Evolutionary conservation across 352 stramenopile species (phyloP).

Genomic region (Phytophthora macrochlamydospora): DNA sequence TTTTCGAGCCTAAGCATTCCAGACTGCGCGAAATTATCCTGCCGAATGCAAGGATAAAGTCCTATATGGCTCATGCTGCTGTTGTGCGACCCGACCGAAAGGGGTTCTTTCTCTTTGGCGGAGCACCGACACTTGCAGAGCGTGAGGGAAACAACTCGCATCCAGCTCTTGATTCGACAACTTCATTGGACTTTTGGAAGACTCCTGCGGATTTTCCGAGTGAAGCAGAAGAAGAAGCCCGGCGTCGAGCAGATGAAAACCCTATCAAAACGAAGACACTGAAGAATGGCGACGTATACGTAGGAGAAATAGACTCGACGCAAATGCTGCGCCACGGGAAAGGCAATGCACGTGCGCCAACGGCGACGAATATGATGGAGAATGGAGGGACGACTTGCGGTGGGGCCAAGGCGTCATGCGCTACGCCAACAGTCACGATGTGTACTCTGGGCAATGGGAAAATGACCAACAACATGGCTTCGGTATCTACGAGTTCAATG

Average conservation of each 20-base stretch:
- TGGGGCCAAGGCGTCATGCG: slow-evolving; percentile 59
- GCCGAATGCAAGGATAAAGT: slow-evolving; percentile 40
- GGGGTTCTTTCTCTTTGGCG: slow-evolving; percentile 69
- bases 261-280: slow-evolving; percentile 53
- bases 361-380: slow-evolving; percentile 68
- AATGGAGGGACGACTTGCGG: slow-evolving; percentile 58
- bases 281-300: slow-evolving; percentile 73
- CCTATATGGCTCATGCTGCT: slow-evolving; percentile 53
- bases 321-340: slow-evolving; percentile 54
- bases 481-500: slow-evolving; percentile 48
- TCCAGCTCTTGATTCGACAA: slow-evolving; percentile 44
- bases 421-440: slow-evolving; percentile 46
- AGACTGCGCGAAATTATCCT: slow-evolving; percentile 33
- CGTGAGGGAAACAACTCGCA: slow-evolving; percentile 20
- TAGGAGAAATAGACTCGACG: slow-evolving; percentile 58
- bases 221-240: slow-evolving; percentile 33
- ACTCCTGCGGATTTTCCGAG: slow-evolving; percentile 41
- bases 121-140: slow-evolving; percentile 18
- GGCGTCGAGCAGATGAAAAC: slow-evolving; percentile 26
- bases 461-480: slow-evolving; percentile 52
- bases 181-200: slow-evolving; percentile 65
- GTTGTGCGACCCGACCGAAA: slow-evolving; percentile 40
- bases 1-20: slow-evolving; percentile 44
- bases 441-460: slow-evolving; percentile 62
- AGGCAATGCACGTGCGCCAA: slow-evolving; percentile 65